These are phyloP conservation scores for Triticum monococcum DNA, from an alignment of 176 grass and related monocot species.

Conservation along the genomic window DNA sequence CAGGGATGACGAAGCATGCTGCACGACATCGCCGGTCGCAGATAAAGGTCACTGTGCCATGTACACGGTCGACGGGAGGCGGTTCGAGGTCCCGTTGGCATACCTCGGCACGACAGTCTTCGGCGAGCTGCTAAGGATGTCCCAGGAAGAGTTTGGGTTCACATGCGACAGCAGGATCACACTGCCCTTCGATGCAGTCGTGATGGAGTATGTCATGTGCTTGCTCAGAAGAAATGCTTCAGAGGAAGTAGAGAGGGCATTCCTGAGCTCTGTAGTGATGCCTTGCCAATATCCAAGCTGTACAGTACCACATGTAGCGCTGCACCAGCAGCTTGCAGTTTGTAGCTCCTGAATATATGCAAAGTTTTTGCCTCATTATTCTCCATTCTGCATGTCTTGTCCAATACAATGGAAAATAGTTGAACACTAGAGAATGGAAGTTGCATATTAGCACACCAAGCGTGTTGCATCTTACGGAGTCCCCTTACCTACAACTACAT, in stretches of 20 bases:
- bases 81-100: slow-evolving; percentile 52
- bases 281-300: slow-evolving; percentile 24
- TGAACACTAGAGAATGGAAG: slow-evolving; percentile 4
- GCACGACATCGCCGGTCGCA: slow-evolving; percentile 6
- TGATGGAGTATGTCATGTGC: slow-evolving; percentile 48
- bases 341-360: slow-evolving; percentile 11
- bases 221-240: slow-evolving; percentile 50
- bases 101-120: slow-evolving; percentile 48
- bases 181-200: slow-evolving; percentile 43
- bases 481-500: background rate
- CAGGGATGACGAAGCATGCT: slow-evolving; percentile 9
- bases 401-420: slow-evolving; percentile 6
- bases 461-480: background rate
- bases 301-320: background rate
- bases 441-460: background rate
- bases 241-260: slow-evolving; percentile 46
- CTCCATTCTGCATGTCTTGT: background rate
- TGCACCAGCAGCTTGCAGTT: slow-evolving; percentile 31
- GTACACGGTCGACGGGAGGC: slow-evolving; percentile 42
- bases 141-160: slow-evolving; percentile 54
- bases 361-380: background rate
- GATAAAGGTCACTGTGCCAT: slow-evolving; percentile 50
- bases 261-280: slow-evolving; percentile 43
- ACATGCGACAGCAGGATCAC: slow-evolving; percentile 40
- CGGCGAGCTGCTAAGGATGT: slow-evolving; percentile 34